These are phyloP conservation scores for Kitagawia praeruptora DNA, from an alignment of 129 eudicot genomes.

Conservation along the genomic window DNA sequence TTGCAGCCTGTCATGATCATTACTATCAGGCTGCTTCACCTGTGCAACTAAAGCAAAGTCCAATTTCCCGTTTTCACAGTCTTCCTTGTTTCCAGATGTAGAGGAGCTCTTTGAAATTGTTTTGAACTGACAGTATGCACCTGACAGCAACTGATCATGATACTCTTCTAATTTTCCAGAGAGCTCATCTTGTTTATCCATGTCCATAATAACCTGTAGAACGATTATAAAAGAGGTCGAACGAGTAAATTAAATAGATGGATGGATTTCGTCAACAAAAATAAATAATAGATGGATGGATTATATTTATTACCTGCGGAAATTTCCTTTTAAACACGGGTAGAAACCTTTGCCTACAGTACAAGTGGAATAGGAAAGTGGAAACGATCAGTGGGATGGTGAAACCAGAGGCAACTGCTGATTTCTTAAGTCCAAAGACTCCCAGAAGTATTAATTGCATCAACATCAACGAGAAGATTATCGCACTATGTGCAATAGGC, in stretches of 20 bases:
- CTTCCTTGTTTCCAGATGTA: background rate
- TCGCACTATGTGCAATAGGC: conserved; percentile 70
- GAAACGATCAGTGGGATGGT: conserved; percentile 46
- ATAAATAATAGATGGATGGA: background rate
- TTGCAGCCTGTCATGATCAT: conserved; percentile 14
- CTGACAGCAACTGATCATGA: conserved; percentile 32
- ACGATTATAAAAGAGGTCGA: conserved; percentile 9
- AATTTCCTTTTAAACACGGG: conserved; percentile 52
- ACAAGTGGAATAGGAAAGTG: conserved; percentile 65
- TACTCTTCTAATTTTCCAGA: conserved; percentile 49
- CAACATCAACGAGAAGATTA: conserved; percentile 68
- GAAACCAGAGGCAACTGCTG: conserved; percentile 52
- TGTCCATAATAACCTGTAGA: conserved; percentile 64
- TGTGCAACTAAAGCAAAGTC: conserved; percentile 1
- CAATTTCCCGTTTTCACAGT: conserved; percentile 21
- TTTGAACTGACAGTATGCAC: conserved; percentile 54
- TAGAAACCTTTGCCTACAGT: conserved; percentile 70
- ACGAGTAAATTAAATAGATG: background rate
- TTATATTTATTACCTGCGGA: conserved; percentile 41
- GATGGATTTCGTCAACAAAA: no score
- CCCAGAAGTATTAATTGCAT: conserved; percentile 74
- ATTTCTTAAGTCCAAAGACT: conserved; percentile 53
- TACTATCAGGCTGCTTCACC: background rate
- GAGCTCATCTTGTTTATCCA: conserved; percentile 83
- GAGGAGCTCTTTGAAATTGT: conserved; percentile 15